Conservation (phyloP, 176 grass and related monocot genomes). For the Triticum monococcum region DNA sequence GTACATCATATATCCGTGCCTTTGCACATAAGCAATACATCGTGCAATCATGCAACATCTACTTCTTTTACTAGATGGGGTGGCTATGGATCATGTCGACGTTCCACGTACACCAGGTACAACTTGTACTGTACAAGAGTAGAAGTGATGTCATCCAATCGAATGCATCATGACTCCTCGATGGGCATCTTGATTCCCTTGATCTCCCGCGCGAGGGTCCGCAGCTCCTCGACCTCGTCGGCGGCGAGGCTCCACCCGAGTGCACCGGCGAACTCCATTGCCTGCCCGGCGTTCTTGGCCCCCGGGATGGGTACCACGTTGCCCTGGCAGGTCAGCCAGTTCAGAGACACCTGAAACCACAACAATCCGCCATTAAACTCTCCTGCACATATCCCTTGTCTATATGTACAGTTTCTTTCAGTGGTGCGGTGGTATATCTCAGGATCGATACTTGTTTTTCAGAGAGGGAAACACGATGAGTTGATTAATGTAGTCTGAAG, state of each 20-base stretch:
- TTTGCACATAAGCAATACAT: too few relatives aligned
- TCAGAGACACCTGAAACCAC: constrained; percentile 66
- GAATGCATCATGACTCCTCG: constrained; percentile 46
- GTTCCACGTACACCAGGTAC: background rate
- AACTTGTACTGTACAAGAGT: background rate
- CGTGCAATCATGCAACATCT: too few relatives aligned
- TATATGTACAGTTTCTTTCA: background rate
- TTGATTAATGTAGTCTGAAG: background rate
- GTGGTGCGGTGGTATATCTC: too few relatives aligned
- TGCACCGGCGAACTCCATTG: constrained; percentile 57
- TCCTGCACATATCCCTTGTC: background rate
- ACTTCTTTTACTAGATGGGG: background rate
- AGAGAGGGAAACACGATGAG: background rate
- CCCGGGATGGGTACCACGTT: constrained; percentile 94
- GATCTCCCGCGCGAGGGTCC: constrained; percentile 40
- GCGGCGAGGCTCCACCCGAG: constrained; percentile 52
- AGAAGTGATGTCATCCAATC: background rate
- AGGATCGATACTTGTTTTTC: background rate
- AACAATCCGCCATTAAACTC: background rate
- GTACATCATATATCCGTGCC: too few relatives aligned
- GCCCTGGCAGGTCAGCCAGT: constrained; percentile 87
- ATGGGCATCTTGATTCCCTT: constrained; percentile 62
- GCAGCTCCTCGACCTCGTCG: constrained; percentile 56
- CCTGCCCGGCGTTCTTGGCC: constrained; percentile 75
- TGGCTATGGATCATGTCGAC: background rate